A percentile compares a stretch with the other conserved stretches of the same genome.
Evolutionary conservation across 257 asterid genomes (phyloP).

Genomic region (Solanum sejunctum): DNA sequence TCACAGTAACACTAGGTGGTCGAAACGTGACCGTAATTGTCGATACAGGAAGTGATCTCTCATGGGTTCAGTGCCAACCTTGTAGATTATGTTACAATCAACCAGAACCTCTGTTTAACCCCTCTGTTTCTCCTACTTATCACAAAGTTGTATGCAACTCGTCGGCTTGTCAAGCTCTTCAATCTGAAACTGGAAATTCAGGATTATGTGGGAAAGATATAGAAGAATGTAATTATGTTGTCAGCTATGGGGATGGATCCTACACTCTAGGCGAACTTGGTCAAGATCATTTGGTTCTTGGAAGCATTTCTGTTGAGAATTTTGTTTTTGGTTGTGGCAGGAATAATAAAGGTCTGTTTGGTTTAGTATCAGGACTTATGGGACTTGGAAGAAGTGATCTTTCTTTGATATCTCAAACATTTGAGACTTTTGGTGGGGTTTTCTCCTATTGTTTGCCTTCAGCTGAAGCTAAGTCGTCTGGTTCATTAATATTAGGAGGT

Average conservation of each 20-base stretch:
- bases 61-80: conserved; percentile 93
- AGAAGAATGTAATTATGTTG: conserved; percentile 39
- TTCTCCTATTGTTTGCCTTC: conserved; percentile 81
- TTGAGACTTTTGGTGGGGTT: conserved; percentile 39
- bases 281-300: conserved; percentile 36
- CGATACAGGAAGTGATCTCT: conserved; percentile 79
- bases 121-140: conserved; percentile 48
- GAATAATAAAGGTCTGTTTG: conserved; percentile 68
- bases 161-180: conserved; percentile 42
- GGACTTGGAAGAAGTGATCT: conserved; percentile 75
- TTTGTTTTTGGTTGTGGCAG: conserved; percentile 72
- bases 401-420: conserved; percentile 61
- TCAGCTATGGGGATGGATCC: conserved; percentile 81
- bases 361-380: conserved; percentile 69
- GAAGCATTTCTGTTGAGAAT: conserved; percentile 19
- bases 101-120: conserved; percentile 69
- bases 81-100: conserved; percentile 61
- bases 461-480: conserved; percentile 31
- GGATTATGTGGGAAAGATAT: conserved; percentile 30
- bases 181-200: conserved; percentile 33
- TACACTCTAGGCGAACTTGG: conserved; percentile 68
- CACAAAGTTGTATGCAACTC: conserved; percentile 46
- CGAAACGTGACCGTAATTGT: conserved; percentile 56
- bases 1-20: conserved; percentile 42
- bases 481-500: conserved; percentile 53